A percentile compares a stretch with the other conserved stretches of the same genome.
These are phyloP conservation scores for Pterula multifida DNA, from an alignment of 1,284 basidiomycete genomes.

Conservation along the genomic window DNA sequence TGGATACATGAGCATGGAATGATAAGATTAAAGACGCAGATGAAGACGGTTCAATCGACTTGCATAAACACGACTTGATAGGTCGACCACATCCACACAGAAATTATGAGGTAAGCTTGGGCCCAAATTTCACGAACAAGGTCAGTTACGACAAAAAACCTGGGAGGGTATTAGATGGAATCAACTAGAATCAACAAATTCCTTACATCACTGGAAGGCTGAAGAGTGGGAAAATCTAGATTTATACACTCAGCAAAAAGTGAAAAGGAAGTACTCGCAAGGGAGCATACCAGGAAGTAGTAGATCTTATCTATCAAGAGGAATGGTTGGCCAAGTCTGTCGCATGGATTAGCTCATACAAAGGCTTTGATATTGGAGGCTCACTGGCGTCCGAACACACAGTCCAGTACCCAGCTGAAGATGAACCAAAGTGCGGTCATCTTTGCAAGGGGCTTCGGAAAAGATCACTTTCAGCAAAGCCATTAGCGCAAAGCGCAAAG, in stretches of 20 bases:
- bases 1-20: background rate
- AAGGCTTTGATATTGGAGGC: slow-evolving; percentile 14
- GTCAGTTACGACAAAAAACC: slow-evolving; percentile 45
- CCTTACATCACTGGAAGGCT: slow-evolving; percentile 23
- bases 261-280: slow-evolving; percentile 17
- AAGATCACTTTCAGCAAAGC: background rate
- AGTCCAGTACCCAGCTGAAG: slow-evolving; percentile 57
- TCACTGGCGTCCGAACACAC: slow-evolving; percentile 23
- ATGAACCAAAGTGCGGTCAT: slow-evolving; percentile 51
- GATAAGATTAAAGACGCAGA: background rate
- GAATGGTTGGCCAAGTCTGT: slow-evolving; percentile 20
- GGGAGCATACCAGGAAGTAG: slow-evolving; percentile 41
- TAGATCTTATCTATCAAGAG: slow-evolving; percentile 44
- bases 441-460: slow-evolving; percentile 45
- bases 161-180: slow-evolving; percentile 17
- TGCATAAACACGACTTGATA: slow-evolving; percentile 25
- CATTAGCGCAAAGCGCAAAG: background rate
- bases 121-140: slow-evolving; percentile 21
- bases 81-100: slow-evolving; percentile 40
- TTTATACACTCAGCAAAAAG: slow-evolving; percentile 23
- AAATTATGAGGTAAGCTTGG: slow-evolving; percentile 33
- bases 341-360: background rate
- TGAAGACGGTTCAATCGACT: slow-evolving; percentile 5
- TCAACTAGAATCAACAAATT: slow-evolving; percentile 46
- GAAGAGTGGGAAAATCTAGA: slow-evolving; percentile 28